Evolutionary conservation across 305 asterid genomes (phyloP), one percentile per base, ranked within the genome.

Genomic region (Lippia alba): DNA sequence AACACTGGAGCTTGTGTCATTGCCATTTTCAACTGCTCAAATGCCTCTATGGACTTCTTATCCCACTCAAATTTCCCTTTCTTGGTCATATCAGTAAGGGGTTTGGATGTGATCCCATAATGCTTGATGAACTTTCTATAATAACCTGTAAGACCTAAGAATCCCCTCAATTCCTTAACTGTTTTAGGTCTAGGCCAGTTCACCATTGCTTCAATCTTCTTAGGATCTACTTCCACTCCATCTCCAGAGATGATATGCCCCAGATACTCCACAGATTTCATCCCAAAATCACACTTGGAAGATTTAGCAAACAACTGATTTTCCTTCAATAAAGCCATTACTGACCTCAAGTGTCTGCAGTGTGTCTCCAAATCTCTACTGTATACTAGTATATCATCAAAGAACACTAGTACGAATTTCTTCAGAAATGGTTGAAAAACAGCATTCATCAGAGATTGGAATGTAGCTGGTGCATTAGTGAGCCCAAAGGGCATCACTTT

Each of bases 281-380:
- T 1, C 2, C 56, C 56, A 16, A 51, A 51, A 5, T 0, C 8
- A 7, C 56, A 16, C 6, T 51, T 51, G 11, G 24, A 15, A 0
- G 2, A 1, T 3, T 24, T 24, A 3, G 30, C 30, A 24, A 1
- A 24, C 24, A 51, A 7, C 56, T 5, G 24, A 1, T 17, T 11
- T 0, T 17, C 12, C 0, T 6, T 0, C 0, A 51, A 12, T 4
- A n/a, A n/a, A n/a, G n/a, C n/a, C n/a, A 16, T 0, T 0, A 18
- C 30, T 6, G 8, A 0, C 2, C 7, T 0, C 3, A 51, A 8
- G 0, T 51, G 32, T 5, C 18, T 8, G 6, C 1, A 1, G 8
- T 51, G 57, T 0, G 17, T 32, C 2, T 1, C 12, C 30, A 8
- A 6, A 4, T 4, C 17, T 4, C 17, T 24, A 3, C 9, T 56